These are phyloP conservation scores for Malbranchea cinnamomea DNA, from an alignment of 2,329 filamentous ascomycete species.

Conservation along the genomic window DNA sequence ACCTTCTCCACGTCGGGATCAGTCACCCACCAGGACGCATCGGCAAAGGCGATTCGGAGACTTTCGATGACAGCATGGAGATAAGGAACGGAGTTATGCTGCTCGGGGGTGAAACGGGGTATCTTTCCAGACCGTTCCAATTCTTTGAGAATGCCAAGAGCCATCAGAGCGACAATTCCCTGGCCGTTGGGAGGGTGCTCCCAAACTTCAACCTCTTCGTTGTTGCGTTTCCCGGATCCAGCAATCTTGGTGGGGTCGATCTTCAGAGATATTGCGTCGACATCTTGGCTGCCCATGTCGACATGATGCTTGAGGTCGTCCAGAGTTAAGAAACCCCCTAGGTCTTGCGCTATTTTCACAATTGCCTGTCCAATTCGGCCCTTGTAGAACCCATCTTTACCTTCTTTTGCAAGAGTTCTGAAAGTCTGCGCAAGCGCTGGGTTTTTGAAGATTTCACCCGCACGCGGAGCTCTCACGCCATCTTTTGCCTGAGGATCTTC, in stretches of 20 bases:
- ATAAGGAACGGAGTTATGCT: slow-evolving; percentile 71
- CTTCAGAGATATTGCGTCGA: slow-evolving; percentile 69
- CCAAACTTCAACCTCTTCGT: slow-evolving; percentile 61
- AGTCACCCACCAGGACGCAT: slow-evolving; percentile 78
- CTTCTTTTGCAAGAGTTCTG: slow-evolving; percentile 58
- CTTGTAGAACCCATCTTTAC: slow-evolving; percentile 82
- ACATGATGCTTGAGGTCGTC: slow-evolving; percentile 71
- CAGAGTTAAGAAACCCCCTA: slow-evolving; percentile 63
- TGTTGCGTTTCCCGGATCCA: slow-evolving; percentile 30
- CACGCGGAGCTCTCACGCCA: slow-evolving; percentile 57
- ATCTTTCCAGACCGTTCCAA: slow-evolving; percentile 65
- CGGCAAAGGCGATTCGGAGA: slow-evolving; percentile 77
- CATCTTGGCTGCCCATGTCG: slow-evolving; percentile 57
- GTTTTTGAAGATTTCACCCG: slow-evolving; percentile 84
- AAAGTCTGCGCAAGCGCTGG: slow-evolving; percentile 70
- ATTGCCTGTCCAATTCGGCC: slow-evolving; percentile 70
- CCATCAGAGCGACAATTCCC: slow-evolving; percentile 88
- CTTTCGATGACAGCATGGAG: slow-evolving; percentile 80
- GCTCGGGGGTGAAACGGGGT: slow-evolving; percentile 48
- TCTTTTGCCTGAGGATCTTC: slow-evolving; percentile 50
- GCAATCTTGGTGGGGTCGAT: slow-evolving; percentile 52
- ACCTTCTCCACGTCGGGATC: slow-evolving; percentile 62
- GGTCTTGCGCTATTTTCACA: slow-evolving; percentile 58
- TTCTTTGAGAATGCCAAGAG: slow-evolving; percentile 78
- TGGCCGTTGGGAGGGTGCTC: slow-evolving; percentile 96